These are phyloP conservation scores for Apiospora marii DNA, from an alignment of 2,329 filamentous ascomycete genomes.

Conservation along the genomic window DNA sequence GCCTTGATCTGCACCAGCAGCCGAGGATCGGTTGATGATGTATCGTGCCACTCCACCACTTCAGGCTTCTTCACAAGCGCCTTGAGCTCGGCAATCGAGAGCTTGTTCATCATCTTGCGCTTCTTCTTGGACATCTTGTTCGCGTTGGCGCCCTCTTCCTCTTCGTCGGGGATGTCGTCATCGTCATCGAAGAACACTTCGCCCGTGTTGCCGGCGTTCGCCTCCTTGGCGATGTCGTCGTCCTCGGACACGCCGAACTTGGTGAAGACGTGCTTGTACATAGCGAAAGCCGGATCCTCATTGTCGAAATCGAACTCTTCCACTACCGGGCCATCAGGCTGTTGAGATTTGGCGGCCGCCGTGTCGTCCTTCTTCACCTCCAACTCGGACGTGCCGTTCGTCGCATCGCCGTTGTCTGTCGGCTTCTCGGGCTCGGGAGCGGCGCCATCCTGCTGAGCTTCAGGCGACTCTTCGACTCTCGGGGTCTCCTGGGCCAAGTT, in stretches of 20 bases:
- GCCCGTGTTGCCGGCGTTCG: constrained; percentile 77
- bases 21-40: constrained; percentile 86
- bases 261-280: constrained; percentile 83
- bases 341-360: constrained; percentile 44
- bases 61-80: constrained; percentile 90
- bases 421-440: constrained; percentile 35
- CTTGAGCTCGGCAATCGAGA: constrained; percentile 95
- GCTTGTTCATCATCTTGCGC: constrained; percentile 87
- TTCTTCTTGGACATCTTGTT: constrained; percentile 93
- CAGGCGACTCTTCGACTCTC: constrained; percentile 39
- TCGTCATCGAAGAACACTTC: constrained; percentile 86
- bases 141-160: constrained; percentile 71
- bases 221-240: constrained; percentile 69
- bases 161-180: constrained; percentile 85
- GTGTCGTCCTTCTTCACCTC: constrained; percentile 51
- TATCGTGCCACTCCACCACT: constrained; percentile 97
- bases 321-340: constrained; percentile 54
- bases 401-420: constrained; percentile 38
- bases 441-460: constrained; percentile 44
- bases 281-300: constrained; percentile 80
- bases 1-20: constrained; percentile 94
- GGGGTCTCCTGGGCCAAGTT: constrained; percentile 31
- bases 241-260: constrained; percentile 77
- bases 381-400: constrained; percentile 42
- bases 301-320: constrained; percentile 59